These are phyloP conservation scores for Carallia brachiata DNA, from an alignment of 345 rosid genomes.

Conservation along the genomic window DNA sequence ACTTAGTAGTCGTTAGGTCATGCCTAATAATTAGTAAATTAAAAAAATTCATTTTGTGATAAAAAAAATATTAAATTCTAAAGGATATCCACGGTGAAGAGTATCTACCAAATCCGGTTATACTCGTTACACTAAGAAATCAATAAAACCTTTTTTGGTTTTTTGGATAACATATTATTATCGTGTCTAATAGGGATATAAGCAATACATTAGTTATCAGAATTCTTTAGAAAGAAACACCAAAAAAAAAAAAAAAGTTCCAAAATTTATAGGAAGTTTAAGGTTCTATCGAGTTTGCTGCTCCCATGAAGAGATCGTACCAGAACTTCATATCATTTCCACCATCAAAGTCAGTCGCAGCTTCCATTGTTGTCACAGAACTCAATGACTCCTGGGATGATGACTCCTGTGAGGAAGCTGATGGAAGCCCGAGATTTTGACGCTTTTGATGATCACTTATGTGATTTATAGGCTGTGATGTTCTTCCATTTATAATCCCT, in stretches of 20 bases:
- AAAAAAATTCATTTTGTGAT: too few relatives aligned
- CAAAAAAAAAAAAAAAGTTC: background rate
- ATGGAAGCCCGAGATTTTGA: background rate
- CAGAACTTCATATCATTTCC: slow-evolving; percentile 17
- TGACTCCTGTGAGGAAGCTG: background rate
- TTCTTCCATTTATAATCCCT: background rate
- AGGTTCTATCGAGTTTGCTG: slow-evolving; percentile 17
- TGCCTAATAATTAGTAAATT: too few relatives aligned
- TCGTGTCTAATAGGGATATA: too few relatives aligned
- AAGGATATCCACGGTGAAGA: too few relatives aligned
- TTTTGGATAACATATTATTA: too few relatives aligned
- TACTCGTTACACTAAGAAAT: too few relatives aligned
- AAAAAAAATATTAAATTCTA: too few relatives aligned
- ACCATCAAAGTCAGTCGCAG: background rate
- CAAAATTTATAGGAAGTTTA: background rate
- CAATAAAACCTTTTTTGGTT: too few relatives aligned
- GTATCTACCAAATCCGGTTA: too few relatives aligned
- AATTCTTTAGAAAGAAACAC: background rate
- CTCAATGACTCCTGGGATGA: background rate
- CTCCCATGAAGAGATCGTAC: slow-evolving; percentile 18
- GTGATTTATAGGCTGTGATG: background rate
- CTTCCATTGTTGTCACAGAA: background rate
- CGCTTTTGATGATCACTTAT: background rate
- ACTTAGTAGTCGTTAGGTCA: too few relatives aligned
- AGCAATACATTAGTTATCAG: background rate